These are phyloP conservation scores for Ustanciosporium gigantosporum DNA, from an alignment of 1,284 basidiomycete genomes.

Conservation along the genomic window DNA sequence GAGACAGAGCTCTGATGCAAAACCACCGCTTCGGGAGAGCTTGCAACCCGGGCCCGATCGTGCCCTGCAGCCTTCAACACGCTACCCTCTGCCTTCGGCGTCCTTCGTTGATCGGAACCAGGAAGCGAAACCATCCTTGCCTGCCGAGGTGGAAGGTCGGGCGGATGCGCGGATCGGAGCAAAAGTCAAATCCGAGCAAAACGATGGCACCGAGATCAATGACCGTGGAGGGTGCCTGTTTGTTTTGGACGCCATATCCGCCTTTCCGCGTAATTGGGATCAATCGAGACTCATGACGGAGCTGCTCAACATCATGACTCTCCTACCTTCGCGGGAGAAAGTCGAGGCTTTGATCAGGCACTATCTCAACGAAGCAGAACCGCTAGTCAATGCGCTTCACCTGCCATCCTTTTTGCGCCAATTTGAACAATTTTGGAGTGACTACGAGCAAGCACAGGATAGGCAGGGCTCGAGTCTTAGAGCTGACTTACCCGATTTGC, in stretches of 20 bases:
- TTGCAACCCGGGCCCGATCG: not conserved
- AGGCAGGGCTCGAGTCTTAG: not conserved
- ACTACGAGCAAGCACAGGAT: constrained; percentile 3
- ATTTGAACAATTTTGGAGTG: constrained; percentile 19
- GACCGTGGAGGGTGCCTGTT: too few species aligned
- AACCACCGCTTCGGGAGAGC: too few species aligned
- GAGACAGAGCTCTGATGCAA: too few species aligned
- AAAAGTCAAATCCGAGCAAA: too few species aligned
- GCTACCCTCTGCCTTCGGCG: not conserved
- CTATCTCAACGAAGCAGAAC: constrained; percentile 33
- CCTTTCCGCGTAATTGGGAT: not conserved
- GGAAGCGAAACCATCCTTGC: not conserved
- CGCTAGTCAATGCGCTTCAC: constrained; percentile 25
- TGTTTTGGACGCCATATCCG: not conserved
- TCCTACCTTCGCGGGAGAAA: constrained; percentile 22
- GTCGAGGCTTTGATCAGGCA: constrained; percentile 18
- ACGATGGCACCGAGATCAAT: too few species aligned
- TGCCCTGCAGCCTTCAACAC: not conserved
- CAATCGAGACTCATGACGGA: not conserved
- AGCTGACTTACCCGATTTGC: constrained; percentile 11
- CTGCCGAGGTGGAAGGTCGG: too few species aligned
- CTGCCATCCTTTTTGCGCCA: constrained; percentile 16
- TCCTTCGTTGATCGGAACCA: not conserved
- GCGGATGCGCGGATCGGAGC: too few species aligned
- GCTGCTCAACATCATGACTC: constrained; percentile 7